These are phyloP conservation scores for Leccinum sublutescens DNA, from an alignment of 768 basidiomycete species.

Conservation along the genomic window DNA sequence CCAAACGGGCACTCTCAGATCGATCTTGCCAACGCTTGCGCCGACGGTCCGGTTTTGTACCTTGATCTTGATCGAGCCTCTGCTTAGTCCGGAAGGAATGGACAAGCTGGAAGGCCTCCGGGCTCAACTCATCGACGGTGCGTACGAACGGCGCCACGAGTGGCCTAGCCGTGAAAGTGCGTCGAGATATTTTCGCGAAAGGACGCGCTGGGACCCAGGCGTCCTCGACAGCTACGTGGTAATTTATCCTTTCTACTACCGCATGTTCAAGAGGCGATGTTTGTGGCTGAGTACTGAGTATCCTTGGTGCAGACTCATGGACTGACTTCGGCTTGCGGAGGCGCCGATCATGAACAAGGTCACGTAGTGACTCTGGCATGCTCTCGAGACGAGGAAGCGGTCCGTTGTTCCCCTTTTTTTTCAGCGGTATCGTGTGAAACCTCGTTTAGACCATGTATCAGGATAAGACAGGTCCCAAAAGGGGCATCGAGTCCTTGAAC, in stretches of 20 bases:
- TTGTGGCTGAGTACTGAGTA: neutral
- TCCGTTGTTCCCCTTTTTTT: slow-evolving; percentile 29
- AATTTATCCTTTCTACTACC: slow-evolving; percentile 19
- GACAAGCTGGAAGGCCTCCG: slow-evolving; percentile 43
- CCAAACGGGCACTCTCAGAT: slow-evolving; percentile 32
- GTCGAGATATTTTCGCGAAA: slow-evolving; percentile 33
- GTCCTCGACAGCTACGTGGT: slow-evolving; percentile 56
- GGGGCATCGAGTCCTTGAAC: slow-evolving; percentile 50
- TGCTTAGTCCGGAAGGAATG: slow-evolving; percentile 53
- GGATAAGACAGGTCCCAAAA: slow-evolving; percentile 52
- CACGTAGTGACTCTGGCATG: slow-evolving; percentile 52
- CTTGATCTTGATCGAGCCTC: slow-evolving; percentile 62
- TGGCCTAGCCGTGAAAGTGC: slow-evolving; percentile 52
- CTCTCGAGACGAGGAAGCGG: slow-evolving; percentile 60
- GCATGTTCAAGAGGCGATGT: neutral
- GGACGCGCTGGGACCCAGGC: slow-evolving; percentile 49
- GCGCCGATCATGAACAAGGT: slow-evolving; percentile 25
- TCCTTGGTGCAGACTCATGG: slow-evolving; percentile 42
- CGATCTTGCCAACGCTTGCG: slow-evolving; percentile 49
- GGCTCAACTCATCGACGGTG: slow-evolving; percentile 41
- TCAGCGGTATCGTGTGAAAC: neutral
- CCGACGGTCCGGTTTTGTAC: slow-evolving; percentile 47
- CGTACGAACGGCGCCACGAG: slow-evolving; percentile 48
- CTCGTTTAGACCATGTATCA: slow-evolving; percentile 57
- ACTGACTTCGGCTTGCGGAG: slow-evolving; percentile 37